Conservation (phyloP, 371 early-diverging fungal genomes). For the Basidiobolus heterosporus region DNA sequence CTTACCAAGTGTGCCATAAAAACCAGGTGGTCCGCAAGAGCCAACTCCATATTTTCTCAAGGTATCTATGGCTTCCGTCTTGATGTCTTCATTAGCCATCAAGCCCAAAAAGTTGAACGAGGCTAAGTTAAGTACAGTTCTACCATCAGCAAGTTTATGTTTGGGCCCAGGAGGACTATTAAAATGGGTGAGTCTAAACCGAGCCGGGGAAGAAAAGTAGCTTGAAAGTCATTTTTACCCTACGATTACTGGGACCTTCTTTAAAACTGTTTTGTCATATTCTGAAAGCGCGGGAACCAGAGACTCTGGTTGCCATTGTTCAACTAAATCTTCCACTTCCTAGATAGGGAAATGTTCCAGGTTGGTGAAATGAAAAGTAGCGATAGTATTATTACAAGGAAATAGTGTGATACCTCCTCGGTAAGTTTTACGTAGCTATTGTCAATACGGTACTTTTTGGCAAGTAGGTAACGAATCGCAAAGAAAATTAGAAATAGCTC, state of each 20-base stretch:
- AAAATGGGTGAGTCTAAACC: too few species aligned
- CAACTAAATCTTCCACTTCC: conserved; percentile 86
- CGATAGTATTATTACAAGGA: too few species aligned
- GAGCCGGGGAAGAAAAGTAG: not conserved
- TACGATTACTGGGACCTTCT: conserved; percentile 54
- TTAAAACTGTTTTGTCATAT: conserved; percentile 57
- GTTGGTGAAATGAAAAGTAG: too few species aligned
- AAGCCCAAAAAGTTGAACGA: conserved; percentile 79
- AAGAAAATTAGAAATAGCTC: conserved; percentile 76
- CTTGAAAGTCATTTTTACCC: too few species aligned
- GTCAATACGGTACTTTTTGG: conserved; percentile 72
- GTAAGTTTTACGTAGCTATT: conserved; percentile 64
- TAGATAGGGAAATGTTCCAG: too few species aligned
- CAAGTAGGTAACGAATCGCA: conserved; percentile 74
- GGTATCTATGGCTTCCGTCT: conserved; percentile 67
- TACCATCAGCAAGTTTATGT: too few species aligned
- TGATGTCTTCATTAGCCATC: conserved; percentile 50
- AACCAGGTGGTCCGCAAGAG: conserved; percentile 98
- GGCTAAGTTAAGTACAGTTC: conserved; percentile 49
- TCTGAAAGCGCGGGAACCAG: conserved; percentile 64
- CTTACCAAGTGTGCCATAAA: conserved; percentile 89
- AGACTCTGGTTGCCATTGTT: conserved; percentile 94
- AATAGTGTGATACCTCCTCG: conserved; percentile 22
- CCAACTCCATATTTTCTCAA: conserved; percentile 97
- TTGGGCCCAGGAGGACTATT: too few species aligned